Evolutionary conservation across 177 flowering plant species (phyloP).

Genomic region (Vitis hybrid): DNA sequence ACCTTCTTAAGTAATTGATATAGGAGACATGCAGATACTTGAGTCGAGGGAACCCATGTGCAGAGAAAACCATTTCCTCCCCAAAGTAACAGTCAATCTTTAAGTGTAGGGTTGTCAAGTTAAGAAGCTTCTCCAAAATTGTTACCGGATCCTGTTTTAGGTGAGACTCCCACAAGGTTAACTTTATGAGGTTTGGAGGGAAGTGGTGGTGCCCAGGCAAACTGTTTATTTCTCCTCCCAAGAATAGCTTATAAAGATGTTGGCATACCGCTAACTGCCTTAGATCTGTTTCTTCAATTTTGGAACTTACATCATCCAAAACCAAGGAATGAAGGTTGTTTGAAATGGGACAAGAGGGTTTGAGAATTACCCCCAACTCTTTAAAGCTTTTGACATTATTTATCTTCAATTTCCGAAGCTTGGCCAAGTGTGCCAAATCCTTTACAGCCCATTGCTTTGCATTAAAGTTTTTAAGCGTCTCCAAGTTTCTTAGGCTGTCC

Average conservation of each 20-base stretch:
- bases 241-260: not conserved
- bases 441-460: not conserved
- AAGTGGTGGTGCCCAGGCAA: not conserved
- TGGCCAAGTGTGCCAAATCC: not conserved
- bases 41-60: not conserved
- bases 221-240: not conserved
- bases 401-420: not conserved
- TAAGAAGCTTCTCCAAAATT: conserved; percentile 12
- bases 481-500: conserved; percentile 1
- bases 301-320: not conserved
- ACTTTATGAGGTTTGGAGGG: not conserved
- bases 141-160: conserved; percentile 3
- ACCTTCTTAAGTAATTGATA: too few species aligned
- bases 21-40: not conserved
- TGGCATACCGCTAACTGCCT: not conserved
- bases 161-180: not conserved
- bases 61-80: not conserved
- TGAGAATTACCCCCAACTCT: not conserved
- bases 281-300: not conserved
- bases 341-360: not conserved
- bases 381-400: not conserved
- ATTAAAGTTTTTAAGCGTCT: conserved; percentile 3
- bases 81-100: not conserved
- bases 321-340: not conserved
- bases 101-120: not conserved